These are phyloP conservation scores for Phtheirospermum japonicum DNA, from an alignment of 257 asterid genomes.

Conservation along the genomic window DNA sequence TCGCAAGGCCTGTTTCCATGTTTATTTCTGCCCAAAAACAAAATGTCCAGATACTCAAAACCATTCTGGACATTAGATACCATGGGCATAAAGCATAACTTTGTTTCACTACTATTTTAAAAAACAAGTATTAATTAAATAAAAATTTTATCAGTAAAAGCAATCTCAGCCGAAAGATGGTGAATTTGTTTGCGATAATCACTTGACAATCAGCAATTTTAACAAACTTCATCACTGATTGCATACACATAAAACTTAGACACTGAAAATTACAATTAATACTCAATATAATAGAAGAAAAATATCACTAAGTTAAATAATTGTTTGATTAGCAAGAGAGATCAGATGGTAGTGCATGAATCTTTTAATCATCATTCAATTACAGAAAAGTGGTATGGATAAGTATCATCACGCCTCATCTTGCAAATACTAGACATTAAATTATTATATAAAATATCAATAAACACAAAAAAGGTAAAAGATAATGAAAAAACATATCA, in stretches of 20 bases:
- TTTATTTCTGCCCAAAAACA: constrained; percentile 56
- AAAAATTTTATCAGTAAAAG: background rate
- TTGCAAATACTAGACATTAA: constrained; percentile 19
- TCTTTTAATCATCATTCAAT: constrained; percentile 49
- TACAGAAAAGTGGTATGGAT: constrained; percentile 55
- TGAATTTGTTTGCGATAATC: constrained; percentile 47
- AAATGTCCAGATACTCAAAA: constrained; percentile 43
- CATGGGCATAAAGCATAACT: constrained; percentile 48
- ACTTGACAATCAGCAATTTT: constrained; percentile 32
- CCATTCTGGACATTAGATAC: constrained; percentile 49
- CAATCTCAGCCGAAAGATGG: constrained; percentile 94
- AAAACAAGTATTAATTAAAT: no score
- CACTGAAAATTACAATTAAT: background rate
- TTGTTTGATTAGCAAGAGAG: constrained; percentile 32
- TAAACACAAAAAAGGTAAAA: no score
- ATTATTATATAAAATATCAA: background rate
- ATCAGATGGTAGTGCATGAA: constrained; percentile 94
- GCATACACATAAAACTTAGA: constrained; percentile 22
- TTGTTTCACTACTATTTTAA: background rate
- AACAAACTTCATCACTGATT: constrained; percentile 42
- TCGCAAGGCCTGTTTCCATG: constrained; percentile 55
- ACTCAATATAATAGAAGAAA: background rate
- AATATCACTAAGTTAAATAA: background rate
- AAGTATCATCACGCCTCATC: constrained; percentile 44
- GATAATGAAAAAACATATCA: no score